Conservation (phyloP, 2,329 filamentous ascomycete genomes). For the Pseudocercospora macadamiae region DNA sequence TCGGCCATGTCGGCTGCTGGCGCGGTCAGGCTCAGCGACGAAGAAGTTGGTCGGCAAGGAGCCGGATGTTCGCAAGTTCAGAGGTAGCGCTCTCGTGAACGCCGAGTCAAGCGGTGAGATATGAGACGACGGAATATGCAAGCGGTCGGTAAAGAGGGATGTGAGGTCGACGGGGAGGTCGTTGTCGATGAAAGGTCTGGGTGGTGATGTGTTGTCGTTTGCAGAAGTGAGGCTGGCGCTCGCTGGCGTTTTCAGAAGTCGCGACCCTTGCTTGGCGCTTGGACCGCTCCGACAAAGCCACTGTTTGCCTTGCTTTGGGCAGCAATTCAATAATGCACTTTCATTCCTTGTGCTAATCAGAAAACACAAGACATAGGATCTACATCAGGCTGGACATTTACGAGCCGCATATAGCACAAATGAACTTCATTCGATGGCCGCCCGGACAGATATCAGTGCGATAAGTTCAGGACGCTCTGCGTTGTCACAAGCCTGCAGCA, state of each 20-base stretch:
- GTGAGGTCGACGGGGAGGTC: not conserved
- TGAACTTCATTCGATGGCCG: too few relatives aligned
- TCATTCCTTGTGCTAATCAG: not conserved
- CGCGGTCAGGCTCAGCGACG: not conserved
- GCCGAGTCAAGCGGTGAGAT: too few relatives aligned
- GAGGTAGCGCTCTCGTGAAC: too few relatives aligned
- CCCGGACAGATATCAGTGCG: too few relatives aligned
- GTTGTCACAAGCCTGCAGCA: not conserved
- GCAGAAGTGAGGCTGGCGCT: constrained; percentile 1
- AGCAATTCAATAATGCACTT: not conserved
- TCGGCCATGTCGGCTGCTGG: constrained; percentile 43
- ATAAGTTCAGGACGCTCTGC: not conserved
- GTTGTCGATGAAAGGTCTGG: not conserved
- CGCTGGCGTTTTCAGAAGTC: not conserved
- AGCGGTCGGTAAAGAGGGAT: too few relatives aligned
- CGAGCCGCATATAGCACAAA: too few relatives aligned
- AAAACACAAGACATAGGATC: too few relatives aligned
- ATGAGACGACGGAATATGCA: too few relatives aligned
- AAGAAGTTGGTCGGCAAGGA: constrained; percentile 3
- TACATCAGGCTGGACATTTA: too few relatives aligned
- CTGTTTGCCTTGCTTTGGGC: not conserved
- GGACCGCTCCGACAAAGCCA: not conserved
- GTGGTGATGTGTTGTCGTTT: not conserved
- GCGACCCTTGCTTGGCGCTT: not conserved
- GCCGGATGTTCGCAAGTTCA: not conserved